These are phyloP conservation scores for Russula foetens DNA, from an alignment of 768 basidiomycete species.

Conservation along the genomic window DNA sequence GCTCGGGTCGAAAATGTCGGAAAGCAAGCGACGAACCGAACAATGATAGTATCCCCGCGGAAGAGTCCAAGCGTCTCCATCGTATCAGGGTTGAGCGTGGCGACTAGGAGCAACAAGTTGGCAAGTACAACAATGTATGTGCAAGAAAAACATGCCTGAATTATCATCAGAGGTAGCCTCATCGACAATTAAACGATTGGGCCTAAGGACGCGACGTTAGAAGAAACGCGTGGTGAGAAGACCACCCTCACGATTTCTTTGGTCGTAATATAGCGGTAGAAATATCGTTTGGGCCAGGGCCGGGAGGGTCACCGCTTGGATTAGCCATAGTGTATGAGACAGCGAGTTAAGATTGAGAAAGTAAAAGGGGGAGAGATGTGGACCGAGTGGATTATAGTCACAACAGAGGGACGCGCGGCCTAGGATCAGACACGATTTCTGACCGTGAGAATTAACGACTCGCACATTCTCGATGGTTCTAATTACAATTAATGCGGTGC, in stretches of 20 bases:
- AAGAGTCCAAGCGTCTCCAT: constrained; percentile 94
- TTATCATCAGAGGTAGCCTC: constrained; percentile 94
- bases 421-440: neutral
- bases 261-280: constrained; percentile 93
- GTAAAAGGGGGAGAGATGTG: neutral
- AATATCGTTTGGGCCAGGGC: constrained; percentile 80
- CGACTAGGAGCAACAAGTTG: constrained; percentile 44
- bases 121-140: neutral
- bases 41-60: constrained; percentile 94
- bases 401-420: constrained; percentile 19
- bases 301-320: constrained; percentile 75
- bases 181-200: constrained; percentile 96
- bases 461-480: constrained; percentile 12
- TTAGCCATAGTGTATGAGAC: constrained; percentile 63
- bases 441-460: constrained; percentile 11
- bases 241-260: constrained; percentile 84
- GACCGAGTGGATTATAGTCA: neutral
- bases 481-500: neutral
- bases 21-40: constrained; percentile 48
- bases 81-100: constrained; percentile 90
- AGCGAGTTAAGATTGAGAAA: neutral
- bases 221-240: constrained; percentile 14
- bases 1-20: neutral
- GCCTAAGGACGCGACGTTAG: constrained; percentile 40
- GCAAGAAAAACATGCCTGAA: constrained; percentile 51